These are phyloP conservation scores for Reutealis trisperma DNA, from an alignment of 345 rosid species.

Conservation along the genomic window DNA sequence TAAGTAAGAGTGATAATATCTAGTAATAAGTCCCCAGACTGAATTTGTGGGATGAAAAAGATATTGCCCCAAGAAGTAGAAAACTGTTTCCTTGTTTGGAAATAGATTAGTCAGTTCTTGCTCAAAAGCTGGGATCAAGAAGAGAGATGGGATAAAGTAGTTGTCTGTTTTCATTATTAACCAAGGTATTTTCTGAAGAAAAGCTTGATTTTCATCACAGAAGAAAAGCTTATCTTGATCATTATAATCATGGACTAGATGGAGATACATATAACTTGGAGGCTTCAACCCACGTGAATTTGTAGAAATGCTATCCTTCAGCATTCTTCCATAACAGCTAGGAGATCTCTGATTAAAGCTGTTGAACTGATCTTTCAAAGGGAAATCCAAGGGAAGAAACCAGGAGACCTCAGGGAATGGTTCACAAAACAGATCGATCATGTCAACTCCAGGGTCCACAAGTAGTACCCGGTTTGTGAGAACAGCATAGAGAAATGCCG, in stretches of 20 bases:
- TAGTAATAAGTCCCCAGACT: constrained; percentile 11
- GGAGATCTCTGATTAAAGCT: constrained; percentile 4
- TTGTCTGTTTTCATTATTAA: constrained; percentile 4
- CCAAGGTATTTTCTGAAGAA: constrained; percentile 7
- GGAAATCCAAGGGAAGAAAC: constrained; percentile 7
- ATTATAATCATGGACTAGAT: constrained; percentile 2
- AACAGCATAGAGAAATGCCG: constrained; percentile 4
- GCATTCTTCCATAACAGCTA: constrained; percentile 9
- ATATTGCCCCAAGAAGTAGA: background rate
- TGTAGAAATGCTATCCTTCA: constrained; percentile 1
- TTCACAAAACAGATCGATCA: background rate
- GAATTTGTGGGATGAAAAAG: constrained; percentile 4
- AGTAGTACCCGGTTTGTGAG: constrained; percentile 2
- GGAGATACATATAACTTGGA: background rate
- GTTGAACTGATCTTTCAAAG: constrained; percentile 2
- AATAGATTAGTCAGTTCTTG: constrained; percentile 1
- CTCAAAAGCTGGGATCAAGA: constrained; percentile 8
- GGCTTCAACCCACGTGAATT: background rate
- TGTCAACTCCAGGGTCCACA: constrained; percentile 2
- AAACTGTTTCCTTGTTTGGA: constrained; percentile 7
- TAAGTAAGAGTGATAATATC: constrained; percentile 6
- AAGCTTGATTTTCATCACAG: constrained; percentile 1
- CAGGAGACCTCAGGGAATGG: constrained; percentile 6
- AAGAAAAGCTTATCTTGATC: constrained; percentile 4
- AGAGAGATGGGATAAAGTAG: constrained; percentile 1